Evolutionary conservation across 352 stramenopile genomes (phyloP).

Genomic region (Discostella stelligera): DNA sequence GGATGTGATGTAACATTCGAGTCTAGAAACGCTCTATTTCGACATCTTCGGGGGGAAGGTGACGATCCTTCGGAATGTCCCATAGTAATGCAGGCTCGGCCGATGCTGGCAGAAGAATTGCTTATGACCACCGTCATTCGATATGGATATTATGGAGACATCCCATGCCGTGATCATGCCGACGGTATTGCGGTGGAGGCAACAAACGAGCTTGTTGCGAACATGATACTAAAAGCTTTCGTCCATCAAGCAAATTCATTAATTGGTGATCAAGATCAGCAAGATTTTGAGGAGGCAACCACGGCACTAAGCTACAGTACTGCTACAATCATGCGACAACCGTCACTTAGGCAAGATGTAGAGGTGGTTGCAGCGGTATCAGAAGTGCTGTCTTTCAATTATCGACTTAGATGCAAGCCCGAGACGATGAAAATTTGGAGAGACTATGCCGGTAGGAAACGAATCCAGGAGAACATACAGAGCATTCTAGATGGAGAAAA

Average conservation of each 20-base stretch:
- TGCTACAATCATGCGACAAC: slow-evolving; percentile 40
- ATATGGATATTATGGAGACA: slow-evolving; percentile 42
- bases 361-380: slow-evolving; percentile 35
- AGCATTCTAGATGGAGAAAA: slow-evolving; percentile 19
- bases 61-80: slow-evolving; percentile 11
- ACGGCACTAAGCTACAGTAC: slow-evolving; percentile 42
- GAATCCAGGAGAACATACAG: slow-evolving; percentile 30
- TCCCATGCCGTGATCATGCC: background rate
- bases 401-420: slow-evolving; percentile 24
- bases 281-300: slow-evolving; percentile 16
- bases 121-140: slow-evolving; percentile 32
- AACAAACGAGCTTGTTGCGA: slow-evolving; percentile 39
- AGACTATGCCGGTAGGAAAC: slow-evolving; percentile 25
- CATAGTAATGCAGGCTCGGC: background rate
- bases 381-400: slow-evolving; percentile 53
- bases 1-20: slow-evolving; percentile 50
- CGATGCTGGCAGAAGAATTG: slow-evolving; percentile 18
- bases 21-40: slow-evolving; percentile 71
- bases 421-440: slow-evolving; percentile 25
- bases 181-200: slow-evolving; percentile 14
- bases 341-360: slow-evolving; percentile 41
- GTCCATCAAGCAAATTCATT: slow-evolving; percentile 20
- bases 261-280: slow-evolving; percentile 3
- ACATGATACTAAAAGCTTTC: slow-evolving; percentile 41
- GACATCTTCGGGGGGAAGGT: slow-evolving; percentile 55